Evolutionary conservation across 2,329 filamentous ascomycete genomes (phyloP), one percentile per base, ranked within the genome.

Genomic region (Scedosporium dehoogii): DNA sequence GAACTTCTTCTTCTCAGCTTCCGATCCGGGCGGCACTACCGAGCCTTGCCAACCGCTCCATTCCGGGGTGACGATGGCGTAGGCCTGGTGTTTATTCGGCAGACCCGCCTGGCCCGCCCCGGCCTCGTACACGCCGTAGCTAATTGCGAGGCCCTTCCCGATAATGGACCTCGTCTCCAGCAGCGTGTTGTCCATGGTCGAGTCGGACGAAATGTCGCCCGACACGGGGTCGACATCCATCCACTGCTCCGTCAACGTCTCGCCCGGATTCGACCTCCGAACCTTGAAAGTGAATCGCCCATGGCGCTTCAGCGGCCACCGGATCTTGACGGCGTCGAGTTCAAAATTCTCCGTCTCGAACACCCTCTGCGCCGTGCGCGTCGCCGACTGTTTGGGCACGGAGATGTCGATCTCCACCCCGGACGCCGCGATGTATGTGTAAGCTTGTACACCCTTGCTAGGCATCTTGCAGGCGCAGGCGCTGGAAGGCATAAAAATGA

Each of bases 111-210:
- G 68, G 1, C 79, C 79, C 1, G 72, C 69, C 6, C 78, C 79
- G 4, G 79, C 75, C 61, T 79, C 77, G 66, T 81, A 82, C 63
- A 81, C 77, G 9, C 79, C 78, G 64, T 79, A 82, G 0, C 70
- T 69, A 18, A 80, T 71, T 4, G 79, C 73, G 16, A 78, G 46
- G 57, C 75, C 70, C 48, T 70, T 72, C 66, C 74, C 58, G 63
- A 73, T 60, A 51, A 73, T 64, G 29, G 72, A 69, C 7, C 66
- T 71, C 7, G 71, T 72, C n/a, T 70, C 66, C n/a, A 69, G 66
- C 59, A 73, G 71, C 46, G 65, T 66, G 46, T 62, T 41, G n/a
- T 68, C 67, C 69, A 74, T 71, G n/a, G 72, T 78, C 12, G 78
- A 78, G 14, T 71, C 71, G 62, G 72, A 73, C 16, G 78, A 68